Evolutionary conservation across 768 basidiomycete species (phyloP).

Genomic region (Termitomyces sp.): DNA sequence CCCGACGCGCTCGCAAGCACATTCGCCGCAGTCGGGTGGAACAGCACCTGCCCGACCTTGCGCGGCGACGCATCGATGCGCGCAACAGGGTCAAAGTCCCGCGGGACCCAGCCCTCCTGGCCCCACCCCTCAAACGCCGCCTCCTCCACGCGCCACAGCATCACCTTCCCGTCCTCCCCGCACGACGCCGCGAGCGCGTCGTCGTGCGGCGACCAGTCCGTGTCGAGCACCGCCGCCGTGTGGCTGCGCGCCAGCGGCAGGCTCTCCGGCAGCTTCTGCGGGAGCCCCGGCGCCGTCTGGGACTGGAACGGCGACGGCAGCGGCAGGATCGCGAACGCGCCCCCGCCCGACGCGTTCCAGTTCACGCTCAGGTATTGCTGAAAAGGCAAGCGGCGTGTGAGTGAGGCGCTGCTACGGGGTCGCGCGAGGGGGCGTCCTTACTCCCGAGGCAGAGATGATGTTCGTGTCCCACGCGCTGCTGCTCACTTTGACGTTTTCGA

Average conservation of each 20-base stretch:
- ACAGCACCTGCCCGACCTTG: conserved; percentile 91
- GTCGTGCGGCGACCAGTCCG: conserved; percentile 94
- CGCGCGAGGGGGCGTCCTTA: conserved; percentile 32
- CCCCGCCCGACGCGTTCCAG: conserved; percentile 91
- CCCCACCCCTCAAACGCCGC: conserved; percentile 80
- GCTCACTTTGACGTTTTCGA: conserved; percentile 83
- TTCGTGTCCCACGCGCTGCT: conserved; percentile 97
- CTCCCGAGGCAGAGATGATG: conserved; percentile 77
- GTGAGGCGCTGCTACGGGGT: background rate
- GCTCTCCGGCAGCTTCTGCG: conserved; percentile 84
- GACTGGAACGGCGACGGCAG: conserved; percentile 71
- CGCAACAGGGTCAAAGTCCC: conserved; percentile 82
- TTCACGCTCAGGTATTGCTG: conserved; percentile 87
- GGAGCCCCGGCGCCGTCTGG: conserved; percentile 45
- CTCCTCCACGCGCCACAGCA: conserved; percentile 82
- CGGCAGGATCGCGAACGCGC: conserved; percentile 93
- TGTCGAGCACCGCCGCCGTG: conserved; percentile 84
- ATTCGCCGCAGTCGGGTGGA: conserved; percentile 87
- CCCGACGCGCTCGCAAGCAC: conserved; percentile 78
- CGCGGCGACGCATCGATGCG: conserved; percentile 75
- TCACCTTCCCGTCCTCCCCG: conserved; percentile 90
- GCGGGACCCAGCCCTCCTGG: conserved; percentile 72
- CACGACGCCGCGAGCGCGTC: conserved; percentile 87
- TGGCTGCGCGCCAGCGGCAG: conserved; percentile 88
- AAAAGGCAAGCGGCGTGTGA: conserved; percentile 7